A percentile compares a stretch with the other conserved stretches of the same genome.
These are phyloP conservation scores for Penicillium sp. DNA, from an alignment of 2,329 filamentous ascomycete species.

Conservation along the genomic window DNA sequence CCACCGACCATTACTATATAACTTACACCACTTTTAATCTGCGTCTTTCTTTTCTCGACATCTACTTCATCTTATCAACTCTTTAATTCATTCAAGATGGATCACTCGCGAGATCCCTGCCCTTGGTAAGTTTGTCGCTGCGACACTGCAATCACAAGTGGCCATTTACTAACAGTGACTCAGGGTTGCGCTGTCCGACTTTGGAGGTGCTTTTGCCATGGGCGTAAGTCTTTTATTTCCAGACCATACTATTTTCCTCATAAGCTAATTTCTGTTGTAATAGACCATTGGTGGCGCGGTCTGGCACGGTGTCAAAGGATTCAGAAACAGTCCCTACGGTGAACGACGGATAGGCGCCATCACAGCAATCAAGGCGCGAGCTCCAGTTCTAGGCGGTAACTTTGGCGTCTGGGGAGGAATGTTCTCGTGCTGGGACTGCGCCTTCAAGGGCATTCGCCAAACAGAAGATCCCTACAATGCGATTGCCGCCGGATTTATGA, in stretches of 20 bases:
- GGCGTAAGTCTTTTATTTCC: no score
- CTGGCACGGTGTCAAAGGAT: conserved; percentile 97
- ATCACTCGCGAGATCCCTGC: conserved; percentile 15
- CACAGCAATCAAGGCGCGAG: conserved; percentile 95
- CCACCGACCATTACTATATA: no score
- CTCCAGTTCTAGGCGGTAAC: conserved; percentile 93
- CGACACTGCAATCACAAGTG: no score
- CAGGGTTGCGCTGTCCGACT: conserved; percentile 56
- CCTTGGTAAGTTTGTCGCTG: no score
- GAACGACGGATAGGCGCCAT: conserved; percentile 93
- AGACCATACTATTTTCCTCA: no score
- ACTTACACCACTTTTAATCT: no score
- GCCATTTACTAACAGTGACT: no score
- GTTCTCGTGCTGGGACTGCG: conserved; percentile 94
- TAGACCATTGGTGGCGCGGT: conserved; percentile 76
- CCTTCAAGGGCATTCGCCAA: conserved; percentile 86
- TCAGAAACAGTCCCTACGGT: conserved; percentile 83
- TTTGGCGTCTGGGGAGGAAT: conserved; percentile 97
- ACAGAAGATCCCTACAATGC: conserved; percentile 99
- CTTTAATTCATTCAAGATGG: conserved; percentile 6
- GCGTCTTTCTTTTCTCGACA: no score
- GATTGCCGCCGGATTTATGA: conserved; percentile 96
- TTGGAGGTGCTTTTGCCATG: conserved; percentile 95
- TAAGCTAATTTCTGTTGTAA: no score
- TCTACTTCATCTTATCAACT: no score